Base-by-base conservation (phyloP, 495 filamentous ascomycete genomes). In the Penicillium odoratum region DNA sequence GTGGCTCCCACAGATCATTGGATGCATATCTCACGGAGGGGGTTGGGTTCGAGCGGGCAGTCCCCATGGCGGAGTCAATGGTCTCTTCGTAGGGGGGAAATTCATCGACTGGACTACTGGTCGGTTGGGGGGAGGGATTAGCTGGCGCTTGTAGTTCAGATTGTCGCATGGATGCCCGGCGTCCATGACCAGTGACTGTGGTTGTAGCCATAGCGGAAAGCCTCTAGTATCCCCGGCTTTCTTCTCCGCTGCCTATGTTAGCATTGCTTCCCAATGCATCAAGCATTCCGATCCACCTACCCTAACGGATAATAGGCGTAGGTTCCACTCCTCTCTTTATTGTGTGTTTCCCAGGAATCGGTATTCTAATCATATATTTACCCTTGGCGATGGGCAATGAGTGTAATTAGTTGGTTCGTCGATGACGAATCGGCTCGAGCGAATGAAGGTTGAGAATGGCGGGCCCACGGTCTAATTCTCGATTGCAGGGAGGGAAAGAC, bases 11-110 rank as follows among this genome's bases (percentile, higher is more conserved):
- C n/a, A 56, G 56, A 53, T 75, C 70, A 33, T 61, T 68, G 3
- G 65, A 62, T 28, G 63, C 43, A 56, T 75, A 75, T 67, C 65
- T 75, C 48, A 71, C 58, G 4, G 72, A 66, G 48, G 70, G 53
- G 55, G 51, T 70, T 43, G 60, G 57, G 51, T 60, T 66, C 21
- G 61, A 54, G 30, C 66, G 62, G 30, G 49, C 51, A 26, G 65
- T 53, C 43, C 68, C 72, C 3, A 57, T 48, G 45, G 65, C 59
- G n/a, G 66, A 55, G 21, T 76, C 71, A 11, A 67, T 50, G 5
- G 74, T 72, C 40, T 77, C 75, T 52, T 69, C 66, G 56, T 75
- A 79, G 0, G 74, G 60, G 44, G 77, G 77, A 34, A 78, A 78
- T 54, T 78, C 68, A 59, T 80, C 75, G 53, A 76, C 58, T 6